Evolutionary conservation across 2,329 filamentous ascomycete species (phyloP), one percentile per base, ranked within the genome.

Genomic region (Fusarium bulbicola): DNA sequence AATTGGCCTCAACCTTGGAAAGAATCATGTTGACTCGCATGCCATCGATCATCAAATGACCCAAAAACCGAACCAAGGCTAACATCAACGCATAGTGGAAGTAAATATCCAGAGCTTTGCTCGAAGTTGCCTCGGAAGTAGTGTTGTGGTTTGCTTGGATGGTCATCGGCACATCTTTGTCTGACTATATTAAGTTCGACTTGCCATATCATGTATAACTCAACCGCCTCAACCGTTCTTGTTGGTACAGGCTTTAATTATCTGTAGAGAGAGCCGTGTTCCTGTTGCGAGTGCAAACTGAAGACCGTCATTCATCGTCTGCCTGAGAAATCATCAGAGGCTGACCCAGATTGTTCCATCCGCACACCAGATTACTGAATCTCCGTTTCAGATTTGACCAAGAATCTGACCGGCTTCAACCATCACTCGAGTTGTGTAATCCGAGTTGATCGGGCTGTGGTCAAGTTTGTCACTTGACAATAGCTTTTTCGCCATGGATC

Each of bases 191-290:
- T 26, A n/a, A 21, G 20, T 37, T 58, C 24, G 20, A n/a, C 32
- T 50, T 32, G 43, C 26, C 43, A 21, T 30, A 40, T 70, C 14
- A 47, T 20, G 26, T 37, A n/a, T 42, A 61, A 49, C 43, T 73
- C 53, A 59, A 49, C 39, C 43, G 52, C 65, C 65, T 28, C 65
- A 59, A n/a, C 60, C 46, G 34, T 46, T 43, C 46, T 43, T 37
- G 26, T 53, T 18, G 18, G 21, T 24, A 34, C n/a, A 50, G 37
- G 30, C 20, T 45, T 52, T 20, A 11, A 21, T 57, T 9, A 28
- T 34, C 26, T 30, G 24, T 39, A 37, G 21, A 47, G 21, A 42
- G 26, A 43, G 43, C 37, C 34, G 58, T 50, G 40, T 43, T 40
- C 42, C 57, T 40, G 28, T 37, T 34, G 45, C 57, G 34, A 28